Base-by-base conservation (phyloP, 352 stramenopile species). In the Phytophthora chlamydospora region DNA sequence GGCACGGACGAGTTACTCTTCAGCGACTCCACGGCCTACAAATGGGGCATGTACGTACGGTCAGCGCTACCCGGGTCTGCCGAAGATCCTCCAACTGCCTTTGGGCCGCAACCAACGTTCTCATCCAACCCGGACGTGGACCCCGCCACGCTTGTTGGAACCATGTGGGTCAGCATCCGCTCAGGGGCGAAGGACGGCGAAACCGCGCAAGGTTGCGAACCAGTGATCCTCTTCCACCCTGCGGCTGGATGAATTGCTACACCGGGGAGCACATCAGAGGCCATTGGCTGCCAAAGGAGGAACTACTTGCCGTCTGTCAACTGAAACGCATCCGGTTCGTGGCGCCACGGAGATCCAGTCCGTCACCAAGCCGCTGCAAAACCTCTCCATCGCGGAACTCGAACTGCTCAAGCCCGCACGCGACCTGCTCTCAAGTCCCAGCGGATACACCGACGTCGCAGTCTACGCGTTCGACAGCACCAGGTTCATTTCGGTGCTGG, bases 401-500 rank as follows among this genome's bases (percentile, higher is more conserved):
- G 51, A 68, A 31, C 50, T 54, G 7, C 59, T 68, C 5, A 50
- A 62, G 40, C 51, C 59, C 13, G 51, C 59, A n/a, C 51, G 51
- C 4, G 35, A 57, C 6, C 44, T 68, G 5, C 45, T 62, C 1
- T 14, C 38, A 2, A 68, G 52, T 17, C 44, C 45, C 9, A 62
- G 16, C 9, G 33, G 14, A 8, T 21, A 56, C 44, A 33, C 10
- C 9, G 52, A 56, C 13, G 21, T 21, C 7, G 57, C 59, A 7
- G 59, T 62, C 19, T 58, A 61, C 16, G 34, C 59, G 4, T 68
- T 21, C 51, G 51, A 58, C 31, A 52, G 59, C 1, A 68, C 53
- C 6, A 21, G 52, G n/a, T 68, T 58, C 59, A 68, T 68, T n/a
- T 68, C 59, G 3, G 59, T 68, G 4, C 38, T 68, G 3, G 51